These are phyloP conservation scores for Phytophthora tentaculata DNA, from an alignment of 352 stramenopile species.

Conservation along the genomic window DNA sequence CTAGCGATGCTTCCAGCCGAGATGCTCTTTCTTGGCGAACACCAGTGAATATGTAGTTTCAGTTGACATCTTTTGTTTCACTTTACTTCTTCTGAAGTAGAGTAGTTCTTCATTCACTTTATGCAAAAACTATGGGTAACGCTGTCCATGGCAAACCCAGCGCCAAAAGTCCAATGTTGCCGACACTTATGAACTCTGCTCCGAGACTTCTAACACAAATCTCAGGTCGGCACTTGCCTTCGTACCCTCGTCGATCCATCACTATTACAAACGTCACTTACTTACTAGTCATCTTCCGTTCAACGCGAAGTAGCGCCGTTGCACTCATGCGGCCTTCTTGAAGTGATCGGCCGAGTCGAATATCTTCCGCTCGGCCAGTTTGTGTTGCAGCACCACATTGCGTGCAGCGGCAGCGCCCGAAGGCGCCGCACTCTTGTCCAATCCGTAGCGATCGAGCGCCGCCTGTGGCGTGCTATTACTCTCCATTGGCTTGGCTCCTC, in stretches of 20 bases:
- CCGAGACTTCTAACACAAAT: constrained; percentile 4
- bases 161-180: too few relatives aligned
- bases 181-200: too few relatives aligned
- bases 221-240: constrained; percentile 8
- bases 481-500: constrained; percentile 4
- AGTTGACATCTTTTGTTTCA: too few relatives aligned
- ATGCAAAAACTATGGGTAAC: constrained; percentile 8
- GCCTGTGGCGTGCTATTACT: constrained; percentile 12
- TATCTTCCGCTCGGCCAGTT: constrained; percentile 70
- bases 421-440: constrained; percentile 30
- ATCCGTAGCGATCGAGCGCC: constrained; percentile 26
- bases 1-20: too few relatives aligned
- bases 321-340: constrained; percentile 53
- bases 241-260: constrained; percentile 8
- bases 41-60: too few relatives aligned
- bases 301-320: neutral
- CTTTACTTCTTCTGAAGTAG: too few relatives aligned
- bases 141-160: constrained; percentile 8
- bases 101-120: constrained; percentile 7
- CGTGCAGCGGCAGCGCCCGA: constrained; percentile 52
- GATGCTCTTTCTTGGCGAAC: too few relatives aligned
- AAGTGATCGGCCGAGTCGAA: constrained; percentile 87
- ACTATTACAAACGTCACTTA: constrained; percentile 21
- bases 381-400: constrained; percentile 72
- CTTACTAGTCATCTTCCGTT: constrained; percentile 9